Evolutionary conservation across 208 protist species (phyloP), one percentile per base, ranked within the genome.

Genomic region (Trypanosoma vivax): DNA sequence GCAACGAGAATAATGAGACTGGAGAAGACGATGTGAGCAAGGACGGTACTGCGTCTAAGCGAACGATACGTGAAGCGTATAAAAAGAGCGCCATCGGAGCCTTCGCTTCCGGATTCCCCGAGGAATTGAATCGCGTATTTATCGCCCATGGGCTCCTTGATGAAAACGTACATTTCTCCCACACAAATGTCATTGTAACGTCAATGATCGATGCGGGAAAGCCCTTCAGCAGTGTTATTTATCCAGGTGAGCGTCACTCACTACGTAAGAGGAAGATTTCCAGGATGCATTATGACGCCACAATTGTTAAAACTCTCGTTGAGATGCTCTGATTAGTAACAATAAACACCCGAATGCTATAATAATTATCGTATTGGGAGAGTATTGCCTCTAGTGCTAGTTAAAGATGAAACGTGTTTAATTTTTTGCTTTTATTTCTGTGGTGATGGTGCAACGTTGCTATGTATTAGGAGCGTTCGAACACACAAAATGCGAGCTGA

Each of bases 81-180:
- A 58, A 67, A 48, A 74, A 65, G 31, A 70, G 69, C 18, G 70
- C 65, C 21, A 87, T 94, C 46, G 63, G 38, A 16, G 41, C 61
- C 30, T 90, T 88, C 64, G 75, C 70, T 29, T 35, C 51, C 3
- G 67, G 76, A 0, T 93, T 96, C 40, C 89, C 92, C 0, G 81
- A 94, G 42, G 85, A 92, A 28, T 62, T 76, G 30, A 79, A 94
- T 60, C 87, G 93, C 3, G 59, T 97, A 5, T 85, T 91, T 55
- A 80, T 97, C 41, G 78, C 94, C 0, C 91, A 96, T 70, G 94
- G 94, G 2, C 51, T 96, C 14, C 73, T 90, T 16, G 94, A 97
- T 64, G 94, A 97, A 54, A 96, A 96, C 75, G 94, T 97, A 25
- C 92, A 97, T 68, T 95, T 96, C 51, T 51, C 29, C 11, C 57